These are phyloP conservation scores for Arabidopsis suecica DNA, from an alignment of 345 rosid genomes.

Conservation along the genomic window DNA sequence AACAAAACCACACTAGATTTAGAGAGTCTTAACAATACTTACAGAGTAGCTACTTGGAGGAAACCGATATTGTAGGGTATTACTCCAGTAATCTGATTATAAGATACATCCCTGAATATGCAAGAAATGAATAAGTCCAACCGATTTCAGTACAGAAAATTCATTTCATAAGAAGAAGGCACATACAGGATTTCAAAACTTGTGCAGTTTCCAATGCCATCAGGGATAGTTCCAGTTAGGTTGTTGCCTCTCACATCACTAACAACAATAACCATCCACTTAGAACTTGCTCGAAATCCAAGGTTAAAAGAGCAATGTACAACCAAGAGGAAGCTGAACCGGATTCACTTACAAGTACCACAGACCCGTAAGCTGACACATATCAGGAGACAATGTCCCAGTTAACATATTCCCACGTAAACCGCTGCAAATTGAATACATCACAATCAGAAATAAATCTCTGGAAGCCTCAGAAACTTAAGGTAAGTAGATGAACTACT, in stretches of 20 bases:
- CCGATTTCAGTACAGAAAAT: too few relatives aligned
- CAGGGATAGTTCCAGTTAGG: conserved; percentile 80
- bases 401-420: conserved; percentile 78
- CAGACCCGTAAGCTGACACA: conserved; percentile 91
- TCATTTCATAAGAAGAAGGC: neutral
- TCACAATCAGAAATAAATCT: neutral
- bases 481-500: conserved; percentile 48
- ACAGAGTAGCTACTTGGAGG: conserved; percentile 97
- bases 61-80: conserved; percentile 94
- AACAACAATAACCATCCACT: neutral
- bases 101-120: conserved; percentile 74
- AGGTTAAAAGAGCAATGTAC: neutral
- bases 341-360: conserved; percentile 87
- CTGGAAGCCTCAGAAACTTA: neutral
- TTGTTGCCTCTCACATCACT: conserved; percentile 97
- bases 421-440: conserved; percentile 55
- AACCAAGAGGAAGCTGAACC: neutral
- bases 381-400: conserved; percentile 84
- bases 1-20: neutral
- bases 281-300: neutral
- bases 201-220: conserved; percentile 91
- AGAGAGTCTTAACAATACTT: conserved; percentile 29
- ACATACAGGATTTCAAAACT: conserved; percentile 95
- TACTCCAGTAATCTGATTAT: conserved; percentile 78
- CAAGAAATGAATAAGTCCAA: neutral